phyloP scores from a whole-genome alignment of 345 rosid species.

The Rhodamnia argentea region DNA sequence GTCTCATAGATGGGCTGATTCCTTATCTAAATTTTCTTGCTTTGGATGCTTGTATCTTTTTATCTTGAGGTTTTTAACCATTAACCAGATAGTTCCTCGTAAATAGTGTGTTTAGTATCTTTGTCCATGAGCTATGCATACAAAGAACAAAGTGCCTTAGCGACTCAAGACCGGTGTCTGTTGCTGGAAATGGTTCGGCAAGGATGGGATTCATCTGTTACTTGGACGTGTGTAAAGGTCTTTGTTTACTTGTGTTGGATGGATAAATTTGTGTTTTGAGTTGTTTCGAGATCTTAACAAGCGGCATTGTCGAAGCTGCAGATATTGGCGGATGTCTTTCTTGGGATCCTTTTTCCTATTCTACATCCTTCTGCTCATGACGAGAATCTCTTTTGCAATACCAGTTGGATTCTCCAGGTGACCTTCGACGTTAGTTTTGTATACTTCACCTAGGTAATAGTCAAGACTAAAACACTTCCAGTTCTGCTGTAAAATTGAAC shows the following conservation, averaged over 20 bases:
- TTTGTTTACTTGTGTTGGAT: neutral
- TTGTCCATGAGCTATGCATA: neutral
- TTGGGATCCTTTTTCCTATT: constrained; percentile 54
- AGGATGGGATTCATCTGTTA: constrained; percentile 18
- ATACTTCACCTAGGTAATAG: neutral
- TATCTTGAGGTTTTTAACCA: neutral
- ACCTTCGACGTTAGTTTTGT: neutral
- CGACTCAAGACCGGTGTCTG: constrained; percentile 42
- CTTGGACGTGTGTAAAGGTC: constrained; percentile 34
- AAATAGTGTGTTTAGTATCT: neutral
- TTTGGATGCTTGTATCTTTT: constrained; percentile 78
- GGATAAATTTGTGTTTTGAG: neutral
- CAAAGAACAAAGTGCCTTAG: constrained; percentile 25
- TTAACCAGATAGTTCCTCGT: neutral
- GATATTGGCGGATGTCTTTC: constrained; percentile 46
- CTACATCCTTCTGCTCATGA: constrained; percentile 27
- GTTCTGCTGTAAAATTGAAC: too few relatives aligned
- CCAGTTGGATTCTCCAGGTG: constrained; percentile 34
- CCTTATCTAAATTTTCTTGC: constrained; percentile 9
- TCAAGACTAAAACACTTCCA: too few relatives aligned
- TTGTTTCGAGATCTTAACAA: neutral
- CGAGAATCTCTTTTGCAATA: constrained; percentile 25
- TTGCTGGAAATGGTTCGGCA: constrained; percentile 25
- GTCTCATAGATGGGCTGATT: neutral
- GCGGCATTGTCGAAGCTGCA: constrained; percentile 5